Evolutionary conservation across 1,284 basidiomycete species (phyloP), one percentile per base, ranked within the genome.

Genomic region (Xerocomus nothofagi): DNA sequence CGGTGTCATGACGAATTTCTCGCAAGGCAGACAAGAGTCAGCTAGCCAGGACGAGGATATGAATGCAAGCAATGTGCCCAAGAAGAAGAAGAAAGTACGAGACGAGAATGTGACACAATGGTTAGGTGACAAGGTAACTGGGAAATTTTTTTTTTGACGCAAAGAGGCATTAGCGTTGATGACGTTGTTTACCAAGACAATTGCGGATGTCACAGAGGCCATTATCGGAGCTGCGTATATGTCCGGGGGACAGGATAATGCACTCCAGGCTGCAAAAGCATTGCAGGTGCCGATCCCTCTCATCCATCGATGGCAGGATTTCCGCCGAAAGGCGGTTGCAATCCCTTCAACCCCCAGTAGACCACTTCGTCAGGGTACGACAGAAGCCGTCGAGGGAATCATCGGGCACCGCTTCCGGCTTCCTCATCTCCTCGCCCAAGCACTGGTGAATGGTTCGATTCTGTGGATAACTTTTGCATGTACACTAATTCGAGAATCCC

Each of bases 131-230:
- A 91, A 91, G 80, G 89, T 86, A 56, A 37, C 14, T 26, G 21
- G 36, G 38, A 37, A 38, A 37, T 27, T 18, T 30, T 24, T 27
- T 18, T 30, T 24, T 39, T 51, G 41, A 45, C 49, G 30, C 45
- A 41, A 44, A 47, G 10, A 42, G 14, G 20, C 20, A 21, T 18
- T 21, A 37, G 15, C 45, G 15, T 42, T 62, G 47, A 63, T 39
- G 41, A 42, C 33, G 23, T 50, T 43, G 2, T 57, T 44, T 47
- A 31, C 41, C 40, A 56, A 91, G 88, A 80, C 80, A n/a, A 74
- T 91, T 30, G 88, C 89, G 42, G 90, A 92, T 67, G 86, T 90
- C 38, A 79, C 81, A 14, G 91, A 93, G 66, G 87, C 88, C 3
- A 81, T 92, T 47, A 80, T 92, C 34, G 91, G 86, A 18, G 89